phyloP scores from a whole-genome alignment of 73 alveolate genomes.

The Paramecium octaurelia region DNA sequence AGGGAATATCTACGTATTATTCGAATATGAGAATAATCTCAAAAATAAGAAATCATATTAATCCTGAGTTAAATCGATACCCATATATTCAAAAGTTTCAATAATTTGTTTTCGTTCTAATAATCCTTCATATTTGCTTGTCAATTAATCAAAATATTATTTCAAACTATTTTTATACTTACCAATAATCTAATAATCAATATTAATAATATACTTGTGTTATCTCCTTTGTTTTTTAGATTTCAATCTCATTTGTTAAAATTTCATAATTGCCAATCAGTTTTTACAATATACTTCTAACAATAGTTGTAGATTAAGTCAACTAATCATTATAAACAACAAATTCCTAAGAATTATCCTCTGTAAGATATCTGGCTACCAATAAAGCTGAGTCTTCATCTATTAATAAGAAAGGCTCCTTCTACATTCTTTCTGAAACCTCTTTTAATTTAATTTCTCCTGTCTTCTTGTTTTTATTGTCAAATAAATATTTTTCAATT shows the following conservation, averaged over 20 bases:
- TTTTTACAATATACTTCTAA: not conserved
- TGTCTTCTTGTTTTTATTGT: constrained; percentile 6
- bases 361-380: constrained; percentile 30
- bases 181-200: not conserved
- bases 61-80: not conserved
- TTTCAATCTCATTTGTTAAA: not conserved
- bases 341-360: constrained; percentile 18
- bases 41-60: constrained; percentile 15
- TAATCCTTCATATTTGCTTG: constrained; percentile 38
- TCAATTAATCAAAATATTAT: constrained; percentile 1
- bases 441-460: constrained; percentile 18
- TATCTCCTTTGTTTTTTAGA: not conserved
- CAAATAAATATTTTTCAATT: constrained; percentile 23
- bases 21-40: not conserved
- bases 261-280: not conserved
- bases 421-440: not conserved
- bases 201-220: not conserved
- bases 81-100: constrained; percentile 37
- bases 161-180: constrained; percentile 40
- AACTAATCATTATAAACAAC: constrained; percentile 26
- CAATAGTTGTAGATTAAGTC: constrained; percentile 9
- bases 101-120: not conserved
- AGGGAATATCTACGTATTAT: not conserved
- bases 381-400: constrained; percentile 43
- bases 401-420: not conserved